Base-by-base conservation (phyloP, 768 basidiomycete genomes). In the Lanmaoa pseudosensibilis region DNA sequence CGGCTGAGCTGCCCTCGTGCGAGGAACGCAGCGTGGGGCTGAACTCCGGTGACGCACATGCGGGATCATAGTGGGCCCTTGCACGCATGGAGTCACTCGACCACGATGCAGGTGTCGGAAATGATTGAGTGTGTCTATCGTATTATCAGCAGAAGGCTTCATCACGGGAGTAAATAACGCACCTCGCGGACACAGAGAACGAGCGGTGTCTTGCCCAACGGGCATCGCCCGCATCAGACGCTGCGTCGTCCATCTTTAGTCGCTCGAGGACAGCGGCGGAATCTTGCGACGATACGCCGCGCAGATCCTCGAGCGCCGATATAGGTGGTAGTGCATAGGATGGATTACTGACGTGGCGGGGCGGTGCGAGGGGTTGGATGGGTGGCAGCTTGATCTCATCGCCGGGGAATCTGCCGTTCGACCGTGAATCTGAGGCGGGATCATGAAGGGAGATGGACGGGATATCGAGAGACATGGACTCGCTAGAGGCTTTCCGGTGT, bases 201-300 rank as follows among this genome's bases (percentile, higher is more conserved):
- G 81, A 79, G 39, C 77, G 77, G 51, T 80, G 73, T 59, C 78
- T 74, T 40, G 69, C 62, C 74, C 77, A 77, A 73, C 50, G 63
- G 36, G 37, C 56, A 54, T 50, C 61, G 40, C 60, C 66, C 45
- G 57, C 46, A 18, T 71, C 46, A 55, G 63, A 55, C 30, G 21
- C 41, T 1, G 43, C 76, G 49, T 85, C 85, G 21, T 85, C 82
- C 59, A 79, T 77, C 54, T 76, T 79, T n/a, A 90, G 70, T 27
- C 88, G 78, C 52, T 83, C 75, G 46, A 90, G 70, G 8, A 90
- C 88, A 7, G 86, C 83, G 5, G 84, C 82, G 0, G 87, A 83
- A 65, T 88, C 86, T 37, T 77, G 55, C 57, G 75, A 69, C 63
- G 73, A 67, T 21, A 80, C 71, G 3, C 83, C 83, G 10, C 84